phyloP scores from a whole-genome alignment of 306 rosid genomes.

The Malus asiatica region DNA sequence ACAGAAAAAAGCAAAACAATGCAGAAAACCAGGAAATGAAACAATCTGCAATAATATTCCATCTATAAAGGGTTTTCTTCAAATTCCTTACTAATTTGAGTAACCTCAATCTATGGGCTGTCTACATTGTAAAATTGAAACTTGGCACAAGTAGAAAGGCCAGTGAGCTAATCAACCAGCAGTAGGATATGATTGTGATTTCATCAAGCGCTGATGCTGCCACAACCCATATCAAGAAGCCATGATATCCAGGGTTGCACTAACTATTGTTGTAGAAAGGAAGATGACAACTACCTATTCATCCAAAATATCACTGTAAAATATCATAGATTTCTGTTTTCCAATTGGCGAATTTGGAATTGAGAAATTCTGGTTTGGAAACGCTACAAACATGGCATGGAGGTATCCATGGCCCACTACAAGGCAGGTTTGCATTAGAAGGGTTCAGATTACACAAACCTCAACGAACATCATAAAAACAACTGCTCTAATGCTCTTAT shows the following conservation, averaged over 20 bases:
- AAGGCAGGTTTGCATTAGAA: not conserved
- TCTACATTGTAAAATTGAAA: not conserved
- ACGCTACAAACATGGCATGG: not conserved
- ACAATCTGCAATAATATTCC: not conserved
- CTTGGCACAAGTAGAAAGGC: not conserved
- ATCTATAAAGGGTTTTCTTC: not conserved
- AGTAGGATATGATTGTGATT: not conserved
- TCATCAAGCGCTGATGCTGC: not conserved
- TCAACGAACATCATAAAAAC: not conserved
- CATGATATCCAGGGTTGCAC: not conserved
- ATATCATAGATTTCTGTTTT: not conserved
- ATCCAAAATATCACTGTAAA: not conserved
- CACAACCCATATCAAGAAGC: not conserved
- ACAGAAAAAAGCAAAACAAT: not conserved
- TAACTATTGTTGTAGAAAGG: not conserved
- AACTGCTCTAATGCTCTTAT: not conserved
- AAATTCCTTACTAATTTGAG: not conserved
- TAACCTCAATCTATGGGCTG: not conserved
- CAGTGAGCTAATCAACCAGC: not conserved
- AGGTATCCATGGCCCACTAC: not conserved
- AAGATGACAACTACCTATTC: not conserved
- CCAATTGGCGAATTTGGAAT: not conserved
- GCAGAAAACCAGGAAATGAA: not conserved
- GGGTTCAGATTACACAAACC: not conserved
- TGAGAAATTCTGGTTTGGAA: not conserved